These are phyloP conservation scores for Penicillium sp. DNA, from an alignment of 2,329 filamentous ascomycete genomes.

Conservation along the genomic window DNA sequence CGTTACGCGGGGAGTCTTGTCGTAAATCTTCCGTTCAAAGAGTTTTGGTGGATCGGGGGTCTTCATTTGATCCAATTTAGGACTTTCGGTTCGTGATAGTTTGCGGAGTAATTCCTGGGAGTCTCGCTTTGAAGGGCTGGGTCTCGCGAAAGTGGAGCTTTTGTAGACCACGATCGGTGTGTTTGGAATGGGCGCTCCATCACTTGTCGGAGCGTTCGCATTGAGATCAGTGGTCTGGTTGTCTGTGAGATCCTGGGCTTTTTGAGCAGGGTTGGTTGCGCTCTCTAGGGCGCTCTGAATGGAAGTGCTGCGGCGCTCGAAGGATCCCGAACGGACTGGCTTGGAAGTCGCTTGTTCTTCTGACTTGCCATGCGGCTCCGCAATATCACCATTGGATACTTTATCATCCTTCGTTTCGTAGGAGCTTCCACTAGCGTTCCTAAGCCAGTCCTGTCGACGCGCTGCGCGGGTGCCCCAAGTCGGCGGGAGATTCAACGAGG, in stretches of 20 bases:
- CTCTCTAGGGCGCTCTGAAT: too few relatives aligned
- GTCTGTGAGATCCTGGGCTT: neutral
- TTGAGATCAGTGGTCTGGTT: slow-evolving; percentile 7
- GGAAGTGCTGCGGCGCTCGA: slow-evolving; percentile 16
- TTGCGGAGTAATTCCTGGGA: slow-evolving; percentile 42
- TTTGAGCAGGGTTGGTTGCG: too few relatives aligned
- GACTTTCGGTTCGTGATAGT: slow-evolving; percentile 37
- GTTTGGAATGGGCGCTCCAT: slow-evolving; percentile 33
- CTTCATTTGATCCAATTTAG: slow-evolving; percentile 26
- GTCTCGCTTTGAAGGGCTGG: slow-evolving; percentile 30
- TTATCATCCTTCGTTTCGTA: slow-evolving; percentile 16
- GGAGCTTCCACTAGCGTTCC: slow-evolving; percentile 25
- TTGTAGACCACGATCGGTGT: slow-evolving; percentile 38
- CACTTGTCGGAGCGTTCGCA: slow-evolving; percentile 12
- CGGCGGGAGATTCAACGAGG: slow-evolving; percentile 34
- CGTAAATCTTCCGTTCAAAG: slow-evolving; percentile 30
- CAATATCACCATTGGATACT: neutral
- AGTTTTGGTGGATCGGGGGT: slow-evolving; percentile 34
- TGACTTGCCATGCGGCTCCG: neutral
- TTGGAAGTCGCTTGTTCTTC: too few relatives aligned
- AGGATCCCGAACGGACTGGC: slow-evolving; percentile 23
- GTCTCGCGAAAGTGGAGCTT: slow-evolving; percentile 27
- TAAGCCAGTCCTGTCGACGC: slow-evolving; percentile 33
- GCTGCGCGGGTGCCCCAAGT: slow-evolving; percentile 35
- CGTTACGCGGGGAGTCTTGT: slow-evolving; percentile 42